These are phyloP conservation scores for Areca catechu DNA, from an alignment of 176 grass and related monocot species.

Conservation along the genomic window DNA sequence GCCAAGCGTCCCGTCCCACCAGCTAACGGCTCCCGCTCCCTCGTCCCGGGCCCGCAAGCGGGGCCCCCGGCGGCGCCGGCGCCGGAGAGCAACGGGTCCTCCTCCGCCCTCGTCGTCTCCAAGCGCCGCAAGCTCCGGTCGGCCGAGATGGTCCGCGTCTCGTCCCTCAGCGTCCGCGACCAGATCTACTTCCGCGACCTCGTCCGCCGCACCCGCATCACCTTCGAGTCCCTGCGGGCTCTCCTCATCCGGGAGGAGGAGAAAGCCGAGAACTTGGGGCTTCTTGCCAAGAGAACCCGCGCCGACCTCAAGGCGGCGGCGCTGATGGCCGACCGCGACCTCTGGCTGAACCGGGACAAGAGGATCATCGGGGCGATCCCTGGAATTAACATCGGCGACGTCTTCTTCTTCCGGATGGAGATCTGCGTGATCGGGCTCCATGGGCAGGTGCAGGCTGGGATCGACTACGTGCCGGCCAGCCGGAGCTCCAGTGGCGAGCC, in stretches of 20 bases:
- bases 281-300: slow-evolving; percentile 24
- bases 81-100: neutral
- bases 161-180: slow-evolving; percentile 52
- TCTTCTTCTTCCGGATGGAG: slow-evolving; percentile 90
- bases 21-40: neutral
- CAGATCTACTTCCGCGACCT: slow-evolving; percentile 88
- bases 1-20: neutral
- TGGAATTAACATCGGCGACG: slow-evolving; percentile 70
- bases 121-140: slow-evolving; percentile 81
- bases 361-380: slow-evolving; percentile 79
- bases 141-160: slow-evolving; percentile 85
- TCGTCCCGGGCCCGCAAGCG: neutral
- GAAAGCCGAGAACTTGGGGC: slow-evolving; percentile 34
- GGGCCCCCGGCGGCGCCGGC: slow-evolving; percentile 6
- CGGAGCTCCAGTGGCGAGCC: slow-evolving; percentile 67
- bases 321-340: slow-evolving; percentile 64
- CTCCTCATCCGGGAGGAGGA: slow-evolving; percentile 57
- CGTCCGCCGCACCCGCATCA: slow-evolving; percentile 82
- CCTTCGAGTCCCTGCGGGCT: slow-evolving; percentile 69
- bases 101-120: slow-evolving; percentile 27
- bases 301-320: slow-evolving; percentile 59
- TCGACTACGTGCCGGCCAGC: slow-evolving; percentile 57
- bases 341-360: slow-evolving; percentile 90
- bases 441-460: slow-evolving; percentile 88
- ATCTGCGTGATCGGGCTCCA: slow-evolving; percentile 86